Conservation (phyloP, 176 grass and related monocot genomes). For the Pontederia paniculata region DNA sequence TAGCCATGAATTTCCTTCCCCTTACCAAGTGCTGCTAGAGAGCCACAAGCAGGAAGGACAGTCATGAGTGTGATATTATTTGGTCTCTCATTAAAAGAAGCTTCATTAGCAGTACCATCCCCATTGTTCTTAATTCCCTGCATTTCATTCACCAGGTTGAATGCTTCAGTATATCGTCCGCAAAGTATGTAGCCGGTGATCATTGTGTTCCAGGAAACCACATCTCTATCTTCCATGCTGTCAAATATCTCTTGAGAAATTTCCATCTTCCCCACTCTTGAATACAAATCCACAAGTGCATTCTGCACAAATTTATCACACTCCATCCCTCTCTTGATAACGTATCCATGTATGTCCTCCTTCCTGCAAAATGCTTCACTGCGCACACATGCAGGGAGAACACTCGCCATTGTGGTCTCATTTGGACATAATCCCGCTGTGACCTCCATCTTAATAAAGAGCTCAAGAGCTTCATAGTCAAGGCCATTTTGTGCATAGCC, state of each 20-base stretch:
- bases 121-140: slow-evolving; percentile 10
- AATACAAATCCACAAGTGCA: slow-evolving; percentile 96
- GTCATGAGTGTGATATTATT: slow-evolving; percentile 82
- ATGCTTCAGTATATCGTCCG: slow-evolving; percentile 43
- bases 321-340: slow-evolving; percentile 63
- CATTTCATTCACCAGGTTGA: slow-evolving; percentile 49
- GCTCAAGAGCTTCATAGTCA: slow-evolving; percentile 50
- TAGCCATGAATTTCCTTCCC: slow-evolving; percentile 85
- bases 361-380: slow-evolving; percentile 51
- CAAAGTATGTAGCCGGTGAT: slow-evolving; percentile 55
- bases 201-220: slow-evolving; percentile 90
- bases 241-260: slow-evolving; percentile 51
- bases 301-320: slow-evolving; percentile 85
- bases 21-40: slow-evolving; percentile 50
- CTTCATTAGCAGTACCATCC: background rate
- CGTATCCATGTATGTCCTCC: slow-evolving; percentile 78
- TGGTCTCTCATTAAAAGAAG: slow-evolving; percentile 15
- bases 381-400: slow-evolving; percentile 57
- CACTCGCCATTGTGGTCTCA: slow-evolving; percentile 73
- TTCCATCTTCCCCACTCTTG: slow-evolving; percentile 58
- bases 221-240: slow-evolving; percentile 38
- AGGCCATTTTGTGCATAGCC: slow-evolving; percentile 70
- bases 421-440: slow-evolving; percentile 46
- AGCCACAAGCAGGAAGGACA: slow-evolving; percentile 63
- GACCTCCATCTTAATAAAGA: slow-evolving; percentile 58